Conservation (phyloP, 2,329 filamentous ascomycete species). For the Fusarium sp. region DNA sequence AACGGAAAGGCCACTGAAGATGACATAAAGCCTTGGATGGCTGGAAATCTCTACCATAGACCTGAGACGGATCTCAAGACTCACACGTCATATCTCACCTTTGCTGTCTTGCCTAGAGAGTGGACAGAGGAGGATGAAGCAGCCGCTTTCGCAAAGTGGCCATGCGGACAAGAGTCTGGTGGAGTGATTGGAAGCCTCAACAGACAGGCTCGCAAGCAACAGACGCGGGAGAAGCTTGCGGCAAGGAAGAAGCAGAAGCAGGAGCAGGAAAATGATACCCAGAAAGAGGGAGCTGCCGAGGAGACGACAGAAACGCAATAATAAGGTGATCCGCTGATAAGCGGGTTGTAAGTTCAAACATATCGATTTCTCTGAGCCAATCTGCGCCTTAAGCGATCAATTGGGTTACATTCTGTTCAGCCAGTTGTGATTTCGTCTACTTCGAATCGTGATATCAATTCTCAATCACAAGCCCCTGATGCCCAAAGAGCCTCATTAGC, state of each 20-base stretch:
- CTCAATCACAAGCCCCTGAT: constrained; percentile 9
- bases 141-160: constrained; percentile 72
- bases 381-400: neutral
- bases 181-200: constrained; percentile 65
- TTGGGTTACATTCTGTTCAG: neutral
- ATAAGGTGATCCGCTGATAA: constrained; percentile 9
- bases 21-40: constrained; percentile 71
- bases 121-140: constrained; percentile 89
- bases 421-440: constrained; percentile 7
- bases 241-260: constrained; percentile 59
- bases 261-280: constrained; percentile 46
- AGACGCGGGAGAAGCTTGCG: constrained; percentile 65
- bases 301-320: constrained; percentile 34
- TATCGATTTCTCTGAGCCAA: neutral
- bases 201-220: constrained; percentile 65
- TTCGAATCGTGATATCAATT: constrained; percentile 9
- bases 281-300: constrained; percentile 30
- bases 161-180: constrained; percentile 64
- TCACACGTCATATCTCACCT: constrained; percentile 96
- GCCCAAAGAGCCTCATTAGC: neutral
- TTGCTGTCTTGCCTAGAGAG: constrained; percentile 86
- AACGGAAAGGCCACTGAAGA: constrained; percentile 41
- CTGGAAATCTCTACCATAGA: constrained; percentile 82
- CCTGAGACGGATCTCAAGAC: constrained; percentile 92
- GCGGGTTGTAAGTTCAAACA: constrained; percentile 9